Percentiles rank a stretch among this genome's conserved stretches.
These are phyloP conservation scores for Grosmannia huntii DNA, from an alignment of 2,329 filamentous ascomycete species.

Conservation along the genomic window DNA sequence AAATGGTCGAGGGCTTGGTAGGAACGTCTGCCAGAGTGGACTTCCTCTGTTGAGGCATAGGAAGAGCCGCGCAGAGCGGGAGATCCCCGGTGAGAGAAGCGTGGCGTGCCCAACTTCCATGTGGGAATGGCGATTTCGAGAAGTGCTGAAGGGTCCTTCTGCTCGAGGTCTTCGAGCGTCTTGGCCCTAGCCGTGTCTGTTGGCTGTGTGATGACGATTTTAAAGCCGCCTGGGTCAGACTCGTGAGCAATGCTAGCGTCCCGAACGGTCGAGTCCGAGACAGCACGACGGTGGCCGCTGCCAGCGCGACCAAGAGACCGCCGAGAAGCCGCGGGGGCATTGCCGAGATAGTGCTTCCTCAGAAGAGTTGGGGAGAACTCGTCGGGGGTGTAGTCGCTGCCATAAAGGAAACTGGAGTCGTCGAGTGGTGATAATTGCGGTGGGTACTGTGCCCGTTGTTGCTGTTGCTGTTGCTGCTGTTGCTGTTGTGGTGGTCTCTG, in stretches of 20 bases:
- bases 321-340: background rate
- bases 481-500: background rate
- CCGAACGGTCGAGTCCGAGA: constrained; percentile 67
- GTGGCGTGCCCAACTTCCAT: constrained; percentile 70
- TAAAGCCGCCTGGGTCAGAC: constrained; percentile 56
- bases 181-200: constrained; percentile 46
- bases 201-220: constrained; percentile 67
- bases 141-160: constrained; percentile 22
- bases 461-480: background rate
- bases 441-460: background rate
- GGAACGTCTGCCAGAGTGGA: constrained; percentile 42
- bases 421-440: background rate
- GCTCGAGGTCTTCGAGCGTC: constrained; percentile 44
- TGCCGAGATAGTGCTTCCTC: background rate
- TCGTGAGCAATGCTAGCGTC: constrained; percentile 42
- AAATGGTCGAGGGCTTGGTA: constrained; percentile 20
- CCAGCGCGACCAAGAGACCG: constrained; percentile 14
- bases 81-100: constrained; percentile 65
- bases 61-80: constrained; percentile 71
- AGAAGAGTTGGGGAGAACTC: constrained; percentile 21
- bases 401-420: constrained; percentile 13
- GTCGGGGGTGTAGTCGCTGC: constrained; percentile 31
- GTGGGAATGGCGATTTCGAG: constrained; percentile 70
- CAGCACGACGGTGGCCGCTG: constrained; percentile 42
- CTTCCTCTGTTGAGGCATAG: constrained; percentile 62